Base-by-base conservation (phyloP, 805 yeast species). In the Lipomyces lipofer region DNA sequence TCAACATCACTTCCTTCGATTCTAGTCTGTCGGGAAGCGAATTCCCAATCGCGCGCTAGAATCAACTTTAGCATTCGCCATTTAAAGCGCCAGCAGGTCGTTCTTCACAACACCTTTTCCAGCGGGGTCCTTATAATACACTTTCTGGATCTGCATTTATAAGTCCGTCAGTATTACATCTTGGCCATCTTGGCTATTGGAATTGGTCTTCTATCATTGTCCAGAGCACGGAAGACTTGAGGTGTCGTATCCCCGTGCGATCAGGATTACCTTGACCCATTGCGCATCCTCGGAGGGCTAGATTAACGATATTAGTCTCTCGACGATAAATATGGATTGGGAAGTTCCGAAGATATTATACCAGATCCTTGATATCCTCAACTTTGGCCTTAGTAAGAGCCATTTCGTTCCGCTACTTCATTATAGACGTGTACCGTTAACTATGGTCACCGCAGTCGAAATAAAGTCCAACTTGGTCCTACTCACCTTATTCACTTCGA, bases 21-120 rank as follows among this genome's bases (percentile, higher is more conserved):
- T 49, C 95, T 75, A 7, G 97, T 90, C 47, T 81, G 79, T 57
- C 97, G 77, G 1, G 86, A 80, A 2, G 96, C 95, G 80, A 83
- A 84, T 70, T 92, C 99, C 97, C 98, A 92, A 48, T 83, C 85
- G 38, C 97, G 78, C 13, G 67, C 69, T 67, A 17, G 25, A 38
- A 19, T n/a, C 7, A 30, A 44, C 24, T 10, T 6, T 7, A 44
- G 13, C 10, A 5, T 8, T 22, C 9, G 33, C 45, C n/a, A n/a
- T n/a, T n/a, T n/a, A n/a, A n/a, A n/a, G n/a, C n/a, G n/a, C n/a
- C n/a, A n/a, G n/a, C n/a, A n/a, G n/a, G n/a, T 4, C 15, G 40
- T 3, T 17, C 10, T 8, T 12, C 9, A 9, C 19, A 22, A 57
- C 57, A 38, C 67, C 58, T 13, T 70, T 73, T 0, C 95, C 95